Evolutionary conservation across 192 early-diverging fungal species (phyloP).

Genomic region (Endogone sp.): DNA sequence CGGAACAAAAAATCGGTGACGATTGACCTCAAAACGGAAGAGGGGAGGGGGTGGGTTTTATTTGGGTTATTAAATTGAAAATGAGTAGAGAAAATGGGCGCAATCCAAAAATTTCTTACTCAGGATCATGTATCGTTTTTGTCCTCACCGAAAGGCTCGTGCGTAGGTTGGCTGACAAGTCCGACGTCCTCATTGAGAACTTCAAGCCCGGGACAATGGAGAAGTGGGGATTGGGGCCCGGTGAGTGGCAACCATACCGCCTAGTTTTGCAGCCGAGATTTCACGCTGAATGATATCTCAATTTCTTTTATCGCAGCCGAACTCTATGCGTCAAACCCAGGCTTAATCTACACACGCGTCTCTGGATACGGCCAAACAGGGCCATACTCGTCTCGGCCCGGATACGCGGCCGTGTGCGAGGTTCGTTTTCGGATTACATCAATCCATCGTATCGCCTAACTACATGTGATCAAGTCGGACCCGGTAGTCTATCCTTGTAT

Average conservation of each 20-base stretch:
- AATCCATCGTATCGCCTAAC: too few relatives aligned
- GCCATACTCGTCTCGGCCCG: slow-evolving; percentile 37
- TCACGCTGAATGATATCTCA: neutral
- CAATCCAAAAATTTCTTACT: neutral
- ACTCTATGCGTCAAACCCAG: slow-evolving; percentile 31
- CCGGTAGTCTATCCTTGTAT: too few relatives aligned
- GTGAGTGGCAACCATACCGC: slow-evolving; percentile 9
- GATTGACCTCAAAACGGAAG: slow-evolving; percentile 33
- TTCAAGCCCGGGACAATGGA: slow-evolving; percentile 51
- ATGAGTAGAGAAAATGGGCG: neutral
- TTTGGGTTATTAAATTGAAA: too few relatives aligned
- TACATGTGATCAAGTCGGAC: too few relatives aligned
- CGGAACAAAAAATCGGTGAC: slow-evolving; percentile 47
- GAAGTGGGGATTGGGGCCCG: slow-evolving; percentile 52
- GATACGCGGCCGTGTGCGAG: slow-evolving; percentile 51
- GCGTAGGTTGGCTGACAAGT: slow-evolving; percentile 23
- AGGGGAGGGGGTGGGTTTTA: slow-evolving; percentile 34
- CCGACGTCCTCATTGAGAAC: slow-evolving; percentile 49
- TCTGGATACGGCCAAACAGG: slow-evolving; percentile 51
- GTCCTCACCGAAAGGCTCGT: slow-evolving; percentile 9
- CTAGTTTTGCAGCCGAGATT: neutral
- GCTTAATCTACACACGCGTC: slow-evolving; percentile 43
- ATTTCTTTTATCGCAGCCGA: slow-evolving; percentile 34
- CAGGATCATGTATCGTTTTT: too few relatives aligned
- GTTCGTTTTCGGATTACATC: neutral